Conservation (phyloP, 1,284 basidiomycete species). For the Leccinum subatratum region DNA sequence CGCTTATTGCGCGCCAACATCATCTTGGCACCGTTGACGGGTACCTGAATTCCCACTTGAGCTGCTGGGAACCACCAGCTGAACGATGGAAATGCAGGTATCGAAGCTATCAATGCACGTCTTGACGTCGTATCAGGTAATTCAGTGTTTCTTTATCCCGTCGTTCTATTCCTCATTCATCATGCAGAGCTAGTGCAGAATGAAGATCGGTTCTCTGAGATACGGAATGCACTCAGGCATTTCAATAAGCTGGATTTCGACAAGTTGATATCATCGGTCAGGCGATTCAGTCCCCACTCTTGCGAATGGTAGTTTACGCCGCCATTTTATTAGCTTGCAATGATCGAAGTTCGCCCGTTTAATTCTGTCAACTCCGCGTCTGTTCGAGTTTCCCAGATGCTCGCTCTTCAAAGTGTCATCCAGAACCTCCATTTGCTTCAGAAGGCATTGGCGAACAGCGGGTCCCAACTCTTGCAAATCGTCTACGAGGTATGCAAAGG, state of each 20-base stretch:
- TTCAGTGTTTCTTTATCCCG: not conserved
- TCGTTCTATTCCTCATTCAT: slow-evolving; percentile 13
- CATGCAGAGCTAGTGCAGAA: slow-evolving; percentile 64
- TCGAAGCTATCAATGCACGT: slow-evolving; percentile 68
- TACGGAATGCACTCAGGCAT: slow-evolving; percentile 65
- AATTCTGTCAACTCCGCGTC: slow-evolving; percentile 61
- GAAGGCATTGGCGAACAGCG: slow-evolving; percentile 55
- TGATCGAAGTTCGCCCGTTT: slow-evolving; percentile 52
- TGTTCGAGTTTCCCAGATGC: slow-evolving; percentile 68
- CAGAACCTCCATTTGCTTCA: slow-evolving; percentile 59
- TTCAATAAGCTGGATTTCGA: slow-evolving; percentile 83
- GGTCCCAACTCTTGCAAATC: slow-evolving; percentile 58
- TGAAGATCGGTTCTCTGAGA: slow-evolving; percentile 68
- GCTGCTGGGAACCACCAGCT: not conserved
- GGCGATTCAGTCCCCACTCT: not conserved
- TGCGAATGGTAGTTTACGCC: not conserved
- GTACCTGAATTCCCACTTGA: slow-evolving; percentile 35
- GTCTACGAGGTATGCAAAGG: slow-evolving; percentile 48
- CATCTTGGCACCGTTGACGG: slow-evolving; percentile 78
- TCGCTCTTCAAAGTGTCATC: slow-evolving; percentile 68
- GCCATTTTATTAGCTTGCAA: slow-evolving; percentile 47
- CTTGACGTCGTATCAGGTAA: slow-evolving; percentile 80
- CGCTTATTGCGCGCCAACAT: slow-evolving; percentile 77
- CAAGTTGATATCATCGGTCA: slow-evolving; percentile 73
- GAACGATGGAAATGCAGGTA: not conserved